Base-by-base conservation (phyloP, 2,329 filamentous ascomycete species). In the Fusarium cicatricum region DNA sequence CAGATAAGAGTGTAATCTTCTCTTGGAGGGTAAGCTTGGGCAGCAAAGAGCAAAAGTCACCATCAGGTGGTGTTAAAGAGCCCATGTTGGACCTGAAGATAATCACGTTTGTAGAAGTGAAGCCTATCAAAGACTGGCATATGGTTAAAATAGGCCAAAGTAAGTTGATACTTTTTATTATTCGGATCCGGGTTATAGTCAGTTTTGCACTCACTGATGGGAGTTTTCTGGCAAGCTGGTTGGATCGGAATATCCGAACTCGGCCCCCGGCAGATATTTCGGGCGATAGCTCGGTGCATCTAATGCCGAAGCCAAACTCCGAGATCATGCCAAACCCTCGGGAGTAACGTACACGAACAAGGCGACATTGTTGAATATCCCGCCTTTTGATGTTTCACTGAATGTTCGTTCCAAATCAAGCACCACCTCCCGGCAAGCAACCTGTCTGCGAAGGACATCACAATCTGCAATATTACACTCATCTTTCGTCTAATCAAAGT, bases 161-260 rank as follows among this genome's bases (percentile, higher is more conserved):
- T 19, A 10, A 40, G 6, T 28, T 28, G 11, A 28, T 11, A 28
- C 26, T 28, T 6, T 11, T 28, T 28, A 11, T 28, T 28, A 6
- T 28, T 28, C n/a, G n/a, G 11, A 7, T 28, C 7, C 6, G 11
- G 11, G 26, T 11, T 28, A 28, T 28, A 28, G 26, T 28, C 26
- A 28, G 11, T 6, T 11, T 6, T 28, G 26, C 11, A 11, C 11
- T 28, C 26, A 7, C 11, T 7, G 26, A 28, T 28, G 26, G 11
- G 26, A 33, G 11, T 26, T 40, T 32, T 40, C 11, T 17, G 15
- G n/a, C 17, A 16, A 33, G 14, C 19, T 31, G n/a, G 4, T 14
- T 32, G n/a, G 17, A 32, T 49, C 37, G 45, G 46, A 41, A 49
- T 9, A 41, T 33, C 46, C 46, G 46, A 49, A n/a, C 10, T 26